Conservation (phyloP, 306 rosid genomes). For the Potentilla sterilis region DNA sequence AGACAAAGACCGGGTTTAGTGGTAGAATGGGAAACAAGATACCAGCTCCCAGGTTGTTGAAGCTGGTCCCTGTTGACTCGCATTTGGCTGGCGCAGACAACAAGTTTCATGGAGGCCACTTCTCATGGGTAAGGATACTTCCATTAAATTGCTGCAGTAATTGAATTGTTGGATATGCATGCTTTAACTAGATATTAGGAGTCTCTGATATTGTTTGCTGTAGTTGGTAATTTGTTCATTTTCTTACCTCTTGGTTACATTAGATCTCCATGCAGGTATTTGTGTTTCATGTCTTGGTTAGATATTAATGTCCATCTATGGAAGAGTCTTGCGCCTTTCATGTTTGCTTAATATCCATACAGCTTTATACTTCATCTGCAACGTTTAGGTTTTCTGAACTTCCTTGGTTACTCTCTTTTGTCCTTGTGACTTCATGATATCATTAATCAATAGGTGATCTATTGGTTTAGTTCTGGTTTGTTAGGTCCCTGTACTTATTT, state of each 20-base stretch:
- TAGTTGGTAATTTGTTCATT: constrained; percentile 4
- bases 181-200: neutral
- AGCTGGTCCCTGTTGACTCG: constrained; percentile 85
- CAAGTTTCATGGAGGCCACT: constrained; percentile 85
- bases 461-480: no score
- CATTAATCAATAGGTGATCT: neutral
- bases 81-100: constrained; percentile 81
- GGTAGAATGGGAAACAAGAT: constrained; percentile 89
- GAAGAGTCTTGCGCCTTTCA: neutral
- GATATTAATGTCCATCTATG: neutral
- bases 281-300: neutral
- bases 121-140: constrained; percentile 75
- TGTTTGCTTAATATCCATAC: neutral
- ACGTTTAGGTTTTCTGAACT: neutral
- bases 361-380: neutral
- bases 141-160: neutral
- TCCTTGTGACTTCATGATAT: no score
- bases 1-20: constrained; percentile 74
- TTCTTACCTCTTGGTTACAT: neutral
- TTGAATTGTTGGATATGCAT: constrained; percentile 1
- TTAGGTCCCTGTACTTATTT: neutral
- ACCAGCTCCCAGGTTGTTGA: constrained; percentile 83
- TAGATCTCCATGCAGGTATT: no score
- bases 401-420: neutral
- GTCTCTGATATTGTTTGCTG: neutral